A percentile compares a stretch with the other conserved stretches of the same genome.
These are phyloP conservation scores for Rhizopogon roseolus DNA, from an alignment of 768 basidiomycete genomes.

Conservation along the genomic window DNA sequence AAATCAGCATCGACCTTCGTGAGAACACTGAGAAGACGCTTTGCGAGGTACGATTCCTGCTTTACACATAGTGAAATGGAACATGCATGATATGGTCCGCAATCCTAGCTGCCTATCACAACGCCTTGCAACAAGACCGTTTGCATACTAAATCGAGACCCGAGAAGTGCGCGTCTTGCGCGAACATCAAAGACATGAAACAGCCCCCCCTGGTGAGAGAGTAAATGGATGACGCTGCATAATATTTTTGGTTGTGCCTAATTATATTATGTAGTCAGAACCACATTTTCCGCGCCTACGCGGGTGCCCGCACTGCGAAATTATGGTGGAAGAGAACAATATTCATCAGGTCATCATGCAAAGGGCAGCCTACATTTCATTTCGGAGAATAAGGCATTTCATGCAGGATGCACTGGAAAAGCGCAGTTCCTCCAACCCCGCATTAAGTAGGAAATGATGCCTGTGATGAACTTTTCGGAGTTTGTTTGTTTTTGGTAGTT, in stretches of 20 bases:
- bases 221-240: neutral
- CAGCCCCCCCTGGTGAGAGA: neutral
- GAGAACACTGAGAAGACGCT: neutral
- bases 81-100: too few species aligned
- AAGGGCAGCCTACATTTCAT: neutral
- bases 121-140: neutral
- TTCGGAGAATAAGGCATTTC: neutral
- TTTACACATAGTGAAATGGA: too few species aligned
- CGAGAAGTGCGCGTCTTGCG: neutral
- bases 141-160: neutral
- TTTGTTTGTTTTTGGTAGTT: neutral
- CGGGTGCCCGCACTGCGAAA: neutral
- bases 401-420: neutral
- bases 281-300: neutral
- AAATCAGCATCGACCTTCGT: neutral
- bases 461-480: neutral
- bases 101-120: too few species aligned
- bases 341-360: too few species aligned
- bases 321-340: too few species aligned
- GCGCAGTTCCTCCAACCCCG: neutral
- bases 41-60: too few species aligned
- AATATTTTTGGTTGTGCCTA: neutral
- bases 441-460: neutral
- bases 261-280: neutral
- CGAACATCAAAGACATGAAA: neutral